Conservation (phyloP, 345 rosid species). For the Populus pruinosa region DNA sequence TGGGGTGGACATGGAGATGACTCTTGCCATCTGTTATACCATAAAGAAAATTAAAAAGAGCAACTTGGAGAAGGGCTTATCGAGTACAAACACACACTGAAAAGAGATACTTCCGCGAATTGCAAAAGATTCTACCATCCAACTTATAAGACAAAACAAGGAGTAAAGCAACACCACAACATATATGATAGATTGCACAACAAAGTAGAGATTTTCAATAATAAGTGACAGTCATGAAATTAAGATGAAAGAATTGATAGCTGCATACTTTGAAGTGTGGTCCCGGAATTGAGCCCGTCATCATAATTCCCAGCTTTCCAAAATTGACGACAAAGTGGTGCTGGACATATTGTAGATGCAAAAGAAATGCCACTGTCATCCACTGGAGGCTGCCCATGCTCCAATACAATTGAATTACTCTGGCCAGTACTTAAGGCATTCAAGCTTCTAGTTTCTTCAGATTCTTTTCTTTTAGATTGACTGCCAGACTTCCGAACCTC, state of each 20-base stretch:
- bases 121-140: too few relatives aligned
- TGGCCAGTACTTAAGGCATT: constrained; percentile 44
- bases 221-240: too few relatives aligned
- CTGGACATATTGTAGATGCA: constrained; percentile 47
- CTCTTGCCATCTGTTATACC: constrained; percentile 50
- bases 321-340: constrained; percentile 85
- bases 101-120: background rate
- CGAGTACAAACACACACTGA: background rate
- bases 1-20: constrained; percentile 77
- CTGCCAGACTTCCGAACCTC: constrained; percentile 24
- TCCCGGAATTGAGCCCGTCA: constrained; percentile 45
- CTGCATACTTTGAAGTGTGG: constrained; percentile 54
- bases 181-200: too few relatives aligned
- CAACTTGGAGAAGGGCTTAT: background rate
- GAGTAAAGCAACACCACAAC: too few relatives aligned
- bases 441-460: constrained; percentile 56
- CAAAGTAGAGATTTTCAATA: too few relatives aligned
- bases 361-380: constrained; percentile 69
- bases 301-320: constrained; percentile 88
- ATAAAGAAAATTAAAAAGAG: background rate
- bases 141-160: too few relatives aligned
- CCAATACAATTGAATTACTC: constrained; percentile 58
- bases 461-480: constrained; percentile 35
- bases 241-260: background rate
- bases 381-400: constrained; percentile 62